phyloP scores from a whole-genome alignment of 2,329 filamentous ascomycete genomes.

The Talaromyces atroroseus region DNA sequence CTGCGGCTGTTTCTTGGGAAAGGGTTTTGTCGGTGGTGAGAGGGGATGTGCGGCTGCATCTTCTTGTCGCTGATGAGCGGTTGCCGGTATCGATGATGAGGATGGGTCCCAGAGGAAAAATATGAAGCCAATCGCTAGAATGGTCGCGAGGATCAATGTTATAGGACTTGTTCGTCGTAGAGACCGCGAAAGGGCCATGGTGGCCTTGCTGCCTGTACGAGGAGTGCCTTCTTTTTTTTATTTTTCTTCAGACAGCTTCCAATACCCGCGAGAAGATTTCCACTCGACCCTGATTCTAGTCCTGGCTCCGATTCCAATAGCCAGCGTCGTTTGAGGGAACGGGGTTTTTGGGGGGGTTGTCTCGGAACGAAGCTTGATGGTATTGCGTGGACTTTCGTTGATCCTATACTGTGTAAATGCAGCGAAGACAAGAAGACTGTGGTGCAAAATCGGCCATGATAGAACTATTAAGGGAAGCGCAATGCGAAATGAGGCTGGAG shows the following conservation, averaged over 20 bases:
- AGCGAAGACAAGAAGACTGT: not conserved
- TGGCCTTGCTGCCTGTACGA: constrained; percentile 7
- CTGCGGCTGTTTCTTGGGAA: constrained; percentile 58
- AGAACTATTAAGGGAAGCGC: not conserved
- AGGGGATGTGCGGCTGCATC: constrained; percentile 63
- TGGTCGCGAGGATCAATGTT: constrained; percentile 64
- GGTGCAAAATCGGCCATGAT: not conserved
- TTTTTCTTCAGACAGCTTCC: not conserved
- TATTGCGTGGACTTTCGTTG: not conserved
- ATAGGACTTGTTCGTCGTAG: constrained; percentile 75
- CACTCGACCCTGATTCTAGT: not conserved
- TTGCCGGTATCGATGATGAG: constrained; percentile 45
- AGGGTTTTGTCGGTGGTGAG: constrained; percentile 68
- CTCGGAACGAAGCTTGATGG: not conserved
- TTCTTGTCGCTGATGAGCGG: constrained; percentile 47
- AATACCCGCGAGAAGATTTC: not conserved
- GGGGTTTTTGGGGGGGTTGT: not conserved
- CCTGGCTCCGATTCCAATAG: not conserved
- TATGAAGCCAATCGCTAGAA: constrained; percentile 68
- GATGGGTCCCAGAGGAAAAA: constrained; percentile 57
- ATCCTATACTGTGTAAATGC: not conserved
- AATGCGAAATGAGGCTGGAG: not conserved
- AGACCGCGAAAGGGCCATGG: constrained; percentile 57
- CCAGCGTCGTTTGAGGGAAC: not conserved
- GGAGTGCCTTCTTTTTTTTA: not conserved